phyloP scores from a whole-genome alignment of 768 basidiomycete genomes.

The Pleurotus cornucopiae region DNA sequence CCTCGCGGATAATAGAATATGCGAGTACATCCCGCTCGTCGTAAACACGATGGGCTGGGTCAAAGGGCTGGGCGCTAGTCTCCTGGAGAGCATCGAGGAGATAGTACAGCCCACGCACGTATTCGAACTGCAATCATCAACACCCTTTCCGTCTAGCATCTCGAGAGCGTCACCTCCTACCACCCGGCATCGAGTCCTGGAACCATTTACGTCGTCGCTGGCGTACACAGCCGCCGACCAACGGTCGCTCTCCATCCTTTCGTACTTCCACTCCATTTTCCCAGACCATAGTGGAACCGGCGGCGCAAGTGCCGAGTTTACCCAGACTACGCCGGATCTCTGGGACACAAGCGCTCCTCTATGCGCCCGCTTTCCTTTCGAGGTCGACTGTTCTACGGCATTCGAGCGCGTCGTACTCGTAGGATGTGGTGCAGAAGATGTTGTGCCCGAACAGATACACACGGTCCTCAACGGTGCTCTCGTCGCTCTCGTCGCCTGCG shows the following conservation, averaged over 20 bases:
- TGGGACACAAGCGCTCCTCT: slow-evolving; percentile 76
- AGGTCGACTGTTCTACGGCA: slow-evolving; percentile 53
- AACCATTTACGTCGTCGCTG: slow-evolving; percentile 38
- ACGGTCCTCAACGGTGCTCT: slow-evolving; percentile 77
- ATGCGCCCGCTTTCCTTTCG: slow-evolving; percentile 66
- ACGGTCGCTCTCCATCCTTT: slow-evolving; percentile 64
- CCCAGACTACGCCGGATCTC: slow-evolving; percentile 30
- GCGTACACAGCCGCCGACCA: slow-evolving; percentile 61
- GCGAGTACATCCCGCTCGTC: slow-evolving; percentile 71
- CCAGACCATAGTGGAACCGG: slow-evolving; percentile 8
- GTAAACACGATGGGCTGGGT: slow-evolving; percentile 98
- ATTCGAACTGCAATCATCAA: slow-evolving; percentile 42
- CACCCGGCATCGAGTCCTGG: slow-evolving; percentile 37
- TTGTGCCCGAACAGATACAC: slow-evolving; percentile 62
- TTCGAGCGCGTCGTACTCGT: slow-evolving; percentile 63
- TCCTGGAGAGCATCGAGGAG: slow-evolving; percentile 67
- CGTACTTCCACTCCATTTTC: slow-evolving; percentile 67
- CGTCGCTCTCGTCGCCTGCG: slow-evolving; percentile 66
- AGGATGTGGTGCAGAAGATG: slow-evolving; percentile 77
- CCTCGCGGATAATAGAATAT: slow-evolving; percentile 33
- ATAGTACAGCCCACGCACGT: slow-evolving; percentile 56
- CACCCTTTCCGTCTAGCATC: slow-evolving; percentile 9
- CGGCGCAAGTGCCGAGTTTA: slow-evolving; percentile 17
- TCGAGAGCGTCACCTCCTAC: background rate
- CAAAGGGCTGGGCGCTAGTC: slow-evolving; percentile 86